Evolutionary conservation across 2,329 filamentous ascomycete species (phyloP).

Genomic region (Lojkania enalia): DNA sequence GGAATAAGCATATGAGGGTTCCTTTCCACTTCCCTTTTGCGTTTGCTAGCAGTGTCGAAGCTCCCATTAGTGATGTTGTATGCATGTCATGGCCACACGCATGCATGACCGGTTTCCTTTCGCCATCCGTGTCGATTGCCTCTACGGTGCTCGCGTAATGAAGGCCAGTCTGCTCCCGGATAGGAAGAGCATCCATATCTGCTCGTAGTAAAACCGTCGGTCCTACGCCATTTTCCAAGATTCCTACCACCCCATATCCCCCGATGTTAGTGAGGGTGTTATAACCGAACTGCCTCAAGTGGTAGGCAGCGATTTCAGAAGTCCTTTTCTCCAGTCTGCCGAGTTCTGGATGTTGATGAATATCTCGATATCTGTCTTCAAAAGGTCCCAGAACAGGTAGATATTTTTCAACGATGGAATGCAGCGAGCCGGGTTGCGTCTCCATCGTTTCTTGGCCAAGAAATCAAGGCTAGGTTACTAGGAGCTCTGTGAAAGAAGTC

Average conservation of each 20-base stretch:
- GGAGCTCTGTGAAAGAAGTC: too few species aligned
- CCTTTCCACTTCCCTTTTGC: constrained; percentile 56
- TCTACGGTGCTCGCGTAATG: constrained; percentile 54
- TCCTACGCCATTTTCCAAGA: constrained; percentile 57
- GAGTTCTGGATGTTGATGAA: background rate
- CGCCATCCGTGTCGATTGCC: constrained; percentile 44
- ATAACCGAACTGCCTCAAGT: background rate
- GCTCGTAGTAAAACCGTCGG: constrained; percentile 58
- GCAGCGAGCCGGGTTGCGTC: constrained; percentile 1
- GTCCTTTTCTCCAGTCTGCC: background rate
- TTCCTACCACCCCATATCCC: constrained; percentile 54
- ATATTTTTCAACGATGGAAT: background rate
- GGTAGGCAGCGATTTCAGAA: background rate
- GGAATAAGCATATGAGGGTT: constrained; percentile 61
- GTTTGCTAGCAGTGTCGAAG: constrained; percentile 51
- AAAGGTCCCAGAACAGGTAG: background rate
- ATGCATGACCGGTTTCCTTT: constrained; percentile 61
- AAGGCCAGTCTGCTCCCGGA: constrained; percentile 56
- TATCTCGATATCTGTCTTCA: background rate
- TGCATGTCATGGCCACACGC: constrained; percentile 68
- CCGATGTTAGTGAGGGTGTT: constrained; percentile 6
- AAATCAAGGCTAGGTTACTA: background rate
- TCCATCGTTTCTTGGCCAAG: background rate
- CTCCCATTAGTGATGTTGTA: constrained; percentile 58
- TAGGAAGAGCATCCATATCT: constrained; percentile 61